Evolutionary conservation across 345 rosid species (phyloP), one percentile per base, ranked within the genome.

Genomic region (Aethionema arabicum): DNA sequence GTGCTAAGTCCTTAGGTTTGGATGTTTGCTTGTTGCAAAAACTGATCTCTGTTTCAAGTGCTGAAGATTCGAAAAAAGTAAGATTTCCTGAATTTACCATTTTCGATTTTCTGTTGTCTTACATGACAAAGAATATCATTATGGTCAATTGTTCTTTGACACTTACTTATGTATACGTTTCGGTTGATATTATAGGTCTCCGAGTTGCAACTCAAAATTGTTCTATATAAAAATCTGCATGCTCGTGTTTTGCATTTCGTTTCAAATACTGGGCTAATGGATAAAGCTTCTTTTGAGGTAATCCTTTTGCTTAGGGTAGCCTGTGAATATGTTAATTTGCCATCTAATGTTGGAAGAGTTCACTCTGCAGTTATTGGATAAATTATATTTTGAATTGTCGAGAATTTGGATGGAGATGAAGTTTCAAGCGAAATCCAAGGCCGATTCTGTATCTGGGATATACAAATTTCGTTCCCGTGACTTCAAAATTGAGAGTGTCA

Each of bases 401-500:
- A 72, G 67, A 70, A 76, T 68, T 64, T 92, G 98, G 98, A 76
- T 84, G 86, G 70, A 62, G 59, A 80, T 90, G 86, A 92, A 92
- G 74, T 75, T 67, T 69, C 79, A 92, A 79, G 77, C 65, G 10
- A 83, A 71, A 65, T 64, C 68, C 70, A 85, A 80, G 77, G 90
- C 83, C 58, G 84, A 85, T 51, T 46, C 44, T 68, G 79, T 75
- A 63, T 57, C 80, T 40, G 96, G 80, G 71, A 61, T 74, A 44
- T 92, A 76, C 80, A 87, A 77, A 70, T 89, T 89, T 70, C 85
- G 80, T 74, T 77, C 96, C 63, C 85, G 97, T 51, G 88, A 77
- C 62, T 85, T 90, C 70, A 74, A 74, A 66, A 82, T 92, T 61
- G 81, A 85, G 58, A 78, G 68, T 72, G 81, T 92, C 51, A 74